Evolutionary conservation across 371 early-diverging fungal species (phyloP).

Genomic region (Blastocladiella emersonii): DNA sequence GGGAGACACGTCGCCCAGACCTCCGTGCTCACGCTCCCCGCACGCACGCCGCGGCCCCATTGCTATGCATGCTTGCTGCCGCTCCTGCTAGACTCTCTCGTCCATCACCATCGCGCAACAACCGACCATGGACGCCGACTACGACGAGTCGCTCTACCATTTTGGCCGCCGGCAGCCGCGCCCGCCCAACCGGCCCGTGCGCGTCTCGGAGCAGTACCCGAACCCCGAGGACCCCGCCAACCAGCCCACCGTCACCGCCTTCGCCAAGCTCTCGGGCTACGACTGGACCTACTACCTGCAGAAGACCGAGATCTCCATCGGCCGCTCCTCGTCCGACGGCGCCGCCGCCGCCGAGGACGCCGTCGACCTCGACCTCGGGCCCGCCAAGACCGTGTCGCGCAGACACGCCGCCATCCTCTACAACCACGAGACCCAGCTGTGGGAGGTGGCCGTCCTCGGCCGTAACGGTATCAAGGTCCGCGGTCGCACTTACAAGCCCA

Average conservation of each 20-base stretch:
- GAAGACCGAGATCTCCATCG: conserved; percentile 57
- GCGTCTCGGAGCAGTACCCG: background rate
- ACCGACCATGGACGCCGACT: no score
- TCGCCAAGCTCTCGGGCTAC: conserved; percentile 75
- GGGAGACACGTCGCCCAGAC: no score
- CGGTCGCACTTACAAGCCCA: conserved; percentile 23
- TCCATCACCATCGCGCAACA: no score
- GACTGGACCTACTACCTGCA: conserved; percentile 68
- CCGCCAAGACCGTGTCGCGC: conserved; percentile 65
- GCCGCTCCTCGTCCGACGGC: conserved; percentile 37
- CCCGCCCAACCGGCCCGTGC: background rate
- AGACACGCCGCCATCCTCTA: conserved; percentile 73
- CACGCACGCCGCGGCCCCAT: no score
- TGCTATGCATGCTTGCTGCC: no score
- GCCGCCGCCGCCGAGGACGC: conserved; percentile 25
- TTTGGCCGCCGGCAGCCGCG: no score
- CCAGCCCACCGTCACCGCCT: conserved; percentile 59
- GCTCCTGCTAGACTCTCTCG: no score
- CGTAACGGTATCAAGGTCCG: conserved; percentile 78
- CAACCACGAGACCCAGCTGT: conserved; percentile 59
- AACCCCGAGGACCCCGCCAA: background rate
- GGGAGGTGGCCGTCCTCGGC: conserved; percentile 67
- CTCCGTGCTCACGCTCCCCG: no score
- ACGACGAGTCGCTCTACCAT: no score
- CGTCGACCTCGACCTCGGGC: conserved; percentile 68